Evolutionary conservation across 2,329 filamentous ascomycete genomes (phyloP).

Genomic region (Tolypocladium ovalisporum): DNA sequence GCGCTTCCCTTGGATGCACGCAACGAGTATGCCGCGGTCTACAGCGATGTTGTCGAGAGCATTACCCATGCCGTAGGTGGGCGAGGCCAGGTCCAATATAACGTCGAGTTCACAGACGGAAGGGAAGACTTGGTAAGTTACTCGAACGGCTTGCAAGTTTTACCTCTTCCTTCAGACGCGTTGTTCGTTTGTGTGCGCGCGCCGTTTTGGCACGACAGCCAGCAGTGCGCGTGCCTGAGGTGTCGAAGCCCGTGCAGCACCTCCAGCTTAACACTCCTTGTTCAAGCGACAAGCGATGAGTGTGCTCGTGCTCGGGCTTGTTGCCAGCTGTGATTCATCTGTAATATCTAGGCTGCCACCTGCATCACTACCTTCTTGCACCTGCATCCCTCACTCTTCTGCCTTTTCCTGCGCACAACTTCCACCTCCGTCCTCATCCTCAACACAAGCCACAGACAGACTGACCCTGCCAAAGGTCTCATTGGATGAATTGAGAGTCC

Average conservation of each 20-base stretch:
- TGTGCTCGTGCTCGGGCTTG: not conserved
- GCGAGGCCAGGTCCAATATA: conserved; percentile 17
- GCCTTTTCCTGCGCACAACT: not conserved
- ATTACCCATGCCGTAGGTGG: conserved; percentile 18
- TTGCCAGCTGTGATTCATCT: not conserved
- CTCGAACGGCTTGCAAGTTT: not conserved
- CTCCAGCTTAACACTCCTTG: not conserved
- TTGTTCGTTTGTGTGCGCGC: not conserved
- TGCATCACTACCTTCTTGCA: not conserved
- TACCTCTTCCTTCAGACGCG: too few relatives aligned
- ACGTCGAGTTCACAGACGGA: conserved; percentile 35
- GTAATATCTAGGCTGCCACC: not conserved
- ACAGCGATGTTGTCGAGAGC: conserved; percentile 26
- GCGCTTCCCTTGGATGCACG: conserved; percentile 13
- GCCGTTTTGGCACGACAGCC: not conserved
- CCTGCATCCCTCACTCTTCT: not conserved
- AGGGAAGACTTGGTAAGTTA: conserved; percentile 27
- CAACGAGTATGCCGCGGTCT: conserved; percentile 17
- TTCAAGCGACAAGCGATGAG: not conserved
- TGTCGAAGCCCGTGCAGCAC: not conserved
- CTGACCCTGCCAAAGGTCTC: conserved; percentile 18
- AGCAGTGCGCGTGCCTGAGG: not conserved
- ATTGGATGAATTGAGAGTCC: conserved; percentile 15
- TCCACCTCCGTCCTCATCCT: not conserved
- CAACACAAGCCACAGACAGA: not conserved